Evolutionary conservation across 805 yeast genomes (phyloP).

Genomic region (Huiozyma naganishii): DNA sequence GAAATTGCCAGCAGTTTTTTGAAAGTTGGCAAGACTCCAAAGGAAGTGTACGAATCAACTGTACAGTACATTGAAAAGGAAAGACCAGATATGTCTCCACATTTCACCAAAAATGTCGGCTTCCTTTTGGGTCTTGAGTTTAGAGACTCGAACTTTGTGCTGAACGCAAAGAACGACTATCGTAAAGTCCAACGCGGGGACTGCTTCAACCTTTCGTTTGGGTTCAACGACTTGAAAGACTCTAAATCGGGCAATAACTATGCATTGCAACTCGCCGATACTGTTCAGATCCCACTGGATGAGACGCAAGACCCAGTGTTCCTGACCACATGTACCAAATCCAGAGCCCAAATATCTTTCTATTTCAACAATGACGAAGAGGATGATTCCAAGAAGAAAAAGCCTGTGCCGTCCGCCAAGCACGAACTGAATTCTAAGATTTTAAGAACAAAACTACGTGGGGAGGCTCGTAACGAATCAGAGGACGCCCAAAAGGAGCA

Average conservation of each 20-base stretch:
- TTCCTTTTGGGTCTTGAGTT: slow-evolving; percentile 85
- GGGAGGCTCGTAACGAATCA: slow-evolving; percentile 52
- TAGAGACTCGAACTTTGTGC: slow-evolving; percentile 64
- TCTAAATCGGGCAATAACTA: slow-evolving; percentile 46
- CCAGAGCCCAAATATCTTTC: slow-evolving; percentile 67
- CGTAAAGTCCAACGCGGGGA: slow-evolving; percentile 60
- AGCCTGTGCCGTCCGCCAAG: slow-evolving; percentile 18
- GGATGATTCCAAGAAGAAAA: slow-evolving; percentile 33
- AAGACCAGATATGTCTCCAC: slow-evolving; percentile 51
- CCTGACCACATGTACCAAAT: slow-evolving; percentile 65
- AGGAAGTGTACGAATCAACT: slow-evolving; percentile 55
- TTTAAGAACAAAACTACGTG: slow-evolving; percentile 67
- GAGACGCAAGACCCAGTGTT: slow-evolving; percentile 42
- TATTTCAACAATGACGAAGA: slow-evolving; percentile 66
- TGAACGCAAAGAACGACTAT: slow-evolving; percentile 58
- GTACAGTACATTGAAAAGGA: slow-evolving; percentile 47
- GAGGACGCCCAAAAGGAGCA: slow-evolving; percentile 70
- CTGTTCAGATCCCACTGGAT: slow-evolving; percentile 52
- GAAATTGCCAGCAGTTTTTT: slow-evolving; percentile 45
- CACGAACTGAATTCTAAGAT: slow-evolving; percentile 45
- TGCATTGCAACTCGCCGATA: slow-evolving; percentile 69
- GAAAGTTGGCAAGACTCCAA: slow-evolving; percentile 60
- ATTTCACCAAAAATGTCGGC: slow-evolving; percentile 73
- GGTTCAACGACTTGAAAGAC: slow-evolving; percentile 55
- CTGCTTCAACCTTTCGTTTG: slow-evolving; percentile 64